phyloP scores from a whole-genome alignment of 305 asterid genomes.

The Rubia balearica region DNA sequence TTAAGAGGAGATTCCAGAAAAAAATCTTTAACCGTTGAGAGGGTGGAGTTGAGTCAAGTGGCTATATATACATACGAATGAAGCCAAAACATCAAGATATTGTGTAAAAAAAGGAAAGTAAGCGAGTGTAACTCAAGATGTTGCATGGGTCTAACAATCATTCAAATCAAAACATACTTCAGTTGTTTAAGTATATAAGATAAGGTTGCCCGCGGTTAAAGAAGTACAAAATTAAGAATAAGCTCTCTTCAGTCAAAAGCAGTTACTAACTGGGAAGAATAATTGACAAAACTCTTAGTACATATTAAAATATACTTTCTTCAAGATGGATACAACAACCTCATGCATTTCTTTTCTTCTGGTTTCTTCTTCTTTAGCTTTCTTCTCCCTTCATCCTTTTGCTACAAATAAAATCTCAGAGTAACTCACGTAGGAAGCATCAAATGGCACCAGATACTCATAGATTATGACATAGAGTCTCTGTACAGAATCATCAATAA shows the following conservation, averaged over 20 bases:
- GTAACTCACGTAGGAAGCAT: background rate
- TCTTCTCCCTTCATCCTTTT: constrained; percentile 31
- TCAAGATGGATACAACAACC: too few relatives aligned
- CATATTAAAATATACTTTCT: too few relatives aligned
- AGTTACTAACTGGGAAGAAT: too few relatives aligned
- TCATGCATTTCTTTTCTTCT: too few relatives aligned
- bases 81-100: constrained; percentile 16
- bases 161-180: constrained; percentile 34
- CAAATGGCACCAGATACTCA: background rate
- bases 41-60: too few relatives aligned
- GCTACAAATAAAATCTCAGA: constrained; percentile 22
- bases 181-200: constrained; percentile 72
- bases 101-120: constrained; percentile 16
- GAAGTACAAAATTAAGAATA: too few relatives aligned
- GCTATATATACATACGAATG: too few relatives aligned
- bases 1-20: too few relatives aligned
- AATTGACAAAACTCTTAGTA: too few relatives aligned
- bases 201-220: constrained; percentile 30
- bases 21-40: constrained; percentile 29
- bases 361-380: constrained; percentile 25
- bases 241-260: too few relatives aligned
- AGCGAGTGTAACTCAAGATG: constrained; percentile 10
- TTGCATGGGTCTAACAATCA: constrained; percentile 10
- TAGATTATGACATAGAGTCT: background rate
- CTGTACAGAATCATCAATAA: background rate